Percentiles rank a stretch among this genome's conserved stretches.
Evolutionary conservation across 1,284 basidiomycete genomes (phyloP).

Genomic region (Puccinia horiana): DNA sequence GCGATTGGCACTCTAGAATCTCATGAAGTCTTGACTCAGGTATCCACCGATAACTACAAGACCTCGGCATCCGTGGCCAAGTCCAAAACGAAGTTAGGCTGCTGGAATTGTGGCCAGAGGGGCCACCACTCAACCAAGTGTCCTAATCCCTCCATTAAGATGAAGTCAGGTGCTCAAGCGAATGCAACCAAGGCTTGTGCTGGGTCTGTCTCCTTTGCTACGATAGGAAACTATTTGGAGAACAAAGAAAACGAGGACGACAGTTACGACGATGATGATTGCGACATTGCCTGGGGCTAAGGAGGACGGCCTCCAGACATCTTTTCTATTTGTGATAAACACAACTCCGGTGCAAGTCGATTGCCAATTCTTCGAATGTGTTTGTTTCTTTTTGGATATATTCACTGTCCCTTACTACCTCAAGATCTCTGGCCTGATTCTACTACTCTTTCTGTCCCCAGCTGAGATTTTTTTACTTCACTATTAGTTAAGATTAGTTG

Average conservation of each 20-base stretch:
- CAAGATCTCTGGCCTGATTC: slow-evolving; percentile 7
- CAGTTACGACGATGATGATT: not conserved
- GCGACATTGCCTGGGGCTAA: not conserved
- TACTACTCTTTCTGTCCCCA: not conserved
- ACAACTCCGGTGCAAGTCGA: slow-evolving; percentile 7
- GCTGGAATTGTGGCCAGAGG: slow-evolving; percentile 9
- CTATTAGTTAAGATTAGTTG: not conserved
- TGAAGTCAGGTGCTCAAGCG: not conserved
- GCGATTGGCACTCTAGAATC: not conserved
- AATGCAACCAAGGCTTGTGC: not conserved
- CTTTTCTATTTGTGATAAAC: not conserved
- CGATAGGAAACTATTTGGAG: not conserved
- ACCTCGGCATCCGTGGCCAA: not conserved
- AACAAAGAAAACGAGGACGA: no score
- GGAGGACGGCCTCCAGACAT: not conserved
- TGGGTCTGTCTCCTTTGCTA: not conserved
- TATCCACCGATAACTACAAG: not conserved
- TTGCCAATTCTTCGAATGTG: not conserved
- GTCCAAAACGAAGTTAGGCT: not conserved
- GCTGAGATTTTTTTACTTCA: not conserved
- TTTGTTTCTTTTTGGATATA: slow-evolving; percentile 13
- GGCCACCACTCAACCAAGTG: not conserved
- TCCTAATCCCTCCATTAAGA: slow-evolving; percentile 2
- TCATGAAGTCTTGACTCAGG: not conserved
- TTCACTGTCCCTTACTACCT: slow-evolving; percentile 6